Conservation (phyloP, 768 basidiomycete species). For the Mycena leptocephala region DNA sequence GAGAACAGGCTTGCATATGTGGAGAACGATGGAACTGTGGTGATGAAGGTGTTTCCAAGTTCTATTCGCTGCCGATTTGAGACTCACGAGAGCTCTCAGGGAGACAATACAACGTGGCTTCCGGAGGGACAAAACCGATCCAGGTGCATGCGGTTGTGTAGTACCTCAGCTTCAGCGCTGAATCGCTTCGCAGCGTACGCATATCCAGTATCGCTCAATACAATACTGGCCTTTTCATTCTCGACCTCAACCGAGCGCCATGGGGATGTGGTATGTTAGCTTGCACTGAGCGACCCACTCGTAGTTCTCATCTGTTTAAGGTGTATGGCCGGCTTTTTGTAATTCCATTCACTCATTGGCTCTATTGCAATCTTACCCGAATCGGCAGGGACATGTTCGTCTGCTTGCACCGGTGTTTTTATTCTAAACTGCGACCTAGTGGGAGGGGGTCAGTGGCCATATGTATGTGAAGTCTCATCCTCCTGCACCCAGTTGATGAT, state of each 20-base stretch:
- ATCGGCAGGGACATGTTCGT: constrained; percentile 32
- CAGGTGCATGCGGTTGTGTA: constrained; percentile 61
- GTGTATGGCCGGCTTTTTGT: constrained; percentile 92
- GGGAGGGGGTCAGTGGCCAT: constrained; percentile 75
- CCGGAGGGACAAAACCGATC: constrained; percentile 68
- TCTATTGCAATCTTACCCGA: neutral
- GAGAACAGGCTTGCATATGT: constrained; percentile 70
- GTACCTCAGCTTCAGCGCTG: neutral
- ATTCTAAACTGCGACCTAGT: constrained; percentile 46
- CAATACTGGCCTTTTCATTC: constrained; percentile 86
- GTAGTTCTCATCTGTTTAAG: constrained; percentile 51
- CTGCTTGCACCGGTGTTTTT: constrained; percentile 1
- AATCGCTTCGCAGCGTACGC: constrained; percentile 73
- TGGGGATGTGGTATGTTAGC: constrained; percentile 85
- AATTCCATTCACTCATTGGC: constrained; percentile 36
- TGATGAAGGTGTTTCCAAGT: constrained; percentile 67
- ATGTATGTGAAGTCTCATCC: constrained; percentile 57
- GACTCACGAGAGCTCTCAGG: constrained; percentile 39
- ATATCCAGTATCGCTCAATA: constrained; percentile 78
- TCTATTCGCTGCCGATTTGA: neutral
- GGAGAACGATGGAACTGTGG: constrained; percentile 69
- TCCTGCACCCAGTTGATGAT: constrained; percentile 11
- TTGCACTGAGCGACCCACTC: neutral
- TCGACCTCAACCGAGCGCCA: constrained; percentile 88
- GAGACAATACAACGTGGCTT: constrained; percentile 77